Base-by-base conservation (phyloP, 331 rosid species). In the Prunus yedoensis region DNA sequence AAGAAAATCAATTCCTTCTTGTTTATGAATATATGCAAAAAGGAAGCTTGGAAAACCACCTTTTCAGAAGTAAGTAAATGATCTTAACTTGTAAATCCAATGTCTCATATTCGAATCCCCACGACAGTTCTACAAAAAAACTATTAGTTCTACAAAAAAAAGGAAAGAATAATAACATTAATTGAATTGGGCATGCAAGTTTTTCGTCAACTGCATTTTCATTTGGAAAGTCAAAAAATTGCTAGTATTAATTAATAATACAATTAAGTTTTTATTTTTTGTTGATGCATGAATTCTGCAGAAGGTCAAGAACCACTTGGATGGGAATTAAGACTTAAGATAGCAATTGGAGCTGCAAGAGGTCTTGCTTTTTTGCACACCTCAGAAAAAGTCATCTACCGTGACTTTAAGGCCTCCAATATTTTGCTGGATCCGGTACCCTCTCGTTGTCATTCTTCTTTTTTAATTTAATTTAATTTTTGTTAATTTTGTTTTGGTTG, bases 321-420 rank as follows among this genome's bases (percentile, higher is more conserved):
- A 0, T 95, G 99, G 99, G 83, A 82, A 10, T 56, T 47, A 21
- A 85, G 99, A 68, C 81, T 95, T 0, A 85, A 89, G 68, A 89
- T 95, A 64, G 99, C 97, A 12, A 88, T 86, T 18, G 99, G 96
- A 60, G 99, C 99, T 1, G 99, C 97, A 0, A 80, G 79, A 69
- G 99, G 99, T 1, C 83, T 95, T 2, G 79, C 73, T 5, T 92
- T 88, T 73, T 70, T 92, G 54, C 99, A 92, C 47, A 87, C 71
- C 1, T 85, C 97, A 0, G 84, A 88, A 50, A 95, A 88, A 1
- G 96, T 95, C 25, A 95, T 95, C 12, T 95, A 90, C 52, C 84
- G 99, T 23, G 99, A 95, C 80, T 95, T 95, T 62, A 95, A 95
- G 79, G 80, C 99, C 21, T 88, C 99, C 3, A 95, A 95, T 72